Base-by-base conservation (phyloP, 139 green algal species). In the Gonium pectorale region DNA sequence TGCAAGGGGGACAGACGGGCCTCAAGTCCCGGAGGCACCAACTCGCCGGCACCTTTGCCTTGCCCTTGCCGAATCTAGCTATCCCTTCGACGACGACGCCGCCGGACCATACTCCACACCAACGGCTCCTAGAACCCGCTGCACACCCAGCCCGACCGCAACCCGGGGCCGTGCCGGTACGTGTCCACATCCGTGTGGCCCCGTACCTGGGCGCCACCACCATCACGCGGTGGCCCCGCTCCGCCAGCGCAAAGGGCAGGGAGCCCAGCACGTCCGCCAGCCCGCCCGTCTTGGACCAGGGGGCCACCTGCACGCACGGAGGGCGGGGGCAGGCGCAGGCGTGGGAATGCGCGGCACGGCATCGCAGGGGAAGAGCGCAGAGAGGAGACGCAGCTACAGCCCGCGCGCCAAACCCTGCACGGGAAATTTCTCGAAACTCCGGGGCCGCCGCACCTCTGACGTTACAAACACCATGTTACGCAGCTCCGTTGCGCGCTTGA, bases 201-300 rank as follows among this genome's bases (percentile, higher is more conserved):
- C 35, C 79, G 26, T 79, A 94, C 87, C 86, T 87, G 2, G 96
- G 96, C 0, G 89, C 87, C 26, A 98, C 92, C 26, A 94, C 91
- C 96, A 98, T 98, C 5, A 98, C 94, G 11, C 96, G 73, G 83
- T 96, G 93, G 0, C 94, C 94, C 2, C 94, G 83, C 31, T 80
- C 74, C 1, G 93, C 93, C 56, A 98, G 90, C 0, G 93, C 91
- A 13, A 93, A 82, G 19, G 94, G 94, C 67, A 97, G 88, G 0
- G 90, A 94, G 74, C 90, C 88, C 70, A 92, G 62, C 66, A 97
- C 94, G 87, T 97, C 94, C 5, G 90, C 96, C 38, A 98, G 90
- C 4, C 95, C 95, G 5, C 95, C 95, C 5, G 96, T 98, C 82
- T 98, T 98, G 67, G 87, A 95, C 91, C 94, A 98, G 17, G 96